These are phyloP conservation scores for Castanea crenata DNA, from an alignment of 306 rosid species.

Conservation along the genomic window DNA sequence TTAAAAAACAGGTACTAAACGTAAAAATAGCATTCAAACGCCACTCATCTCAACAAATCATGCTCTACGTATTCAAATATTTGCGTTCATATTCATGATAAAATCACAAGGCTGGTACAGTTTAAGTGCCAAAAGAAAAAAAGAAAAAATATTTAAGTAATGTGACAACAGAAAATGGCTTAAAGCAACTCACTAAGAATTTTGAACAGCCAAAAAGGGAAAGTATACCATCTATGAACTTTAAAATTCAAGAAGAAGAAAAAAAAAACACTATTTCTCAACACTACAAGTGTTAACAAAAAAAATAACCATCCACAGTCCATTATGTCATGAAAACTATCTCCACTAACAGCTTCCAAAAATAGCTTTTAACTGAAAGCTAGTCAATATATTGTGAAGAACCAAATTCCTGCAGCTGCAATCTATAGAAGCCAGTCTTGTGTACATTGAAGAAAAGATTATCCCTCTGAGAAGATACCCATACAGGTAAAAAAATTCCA, in stretches of 20 bases:
- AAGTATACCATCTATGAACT: conserved; percentile 33
- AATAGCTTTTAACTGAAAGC: conserved; percentile 35
- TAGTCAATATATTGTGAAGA: conserved; percentile 43
- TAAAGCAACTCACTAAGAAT: conserved; percentile 10
- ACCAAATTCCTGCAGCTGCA: conserved; percentile 55
- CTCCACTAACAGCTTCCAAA: conserved; percentile 54
- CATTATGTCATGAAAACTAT: conserved; percentile 48
- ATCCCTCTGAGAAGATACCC: conserved; percentile 35
- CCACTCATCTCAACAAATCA: not conserved
- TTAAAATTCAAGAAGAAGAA: conserved; percentile 22
- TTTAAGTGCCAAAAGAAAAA: not conserved
- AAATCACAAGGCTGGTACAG: conserved; percentile 31
- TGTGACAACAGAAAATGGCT: not conserved
- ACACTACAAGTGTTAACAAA: conserved; percentile 44
- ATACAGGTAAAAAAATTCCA: conserved; percentile 25
- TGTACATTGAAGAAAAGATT: conserved; percentile 39
- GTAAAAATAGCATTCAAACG: not conserved
- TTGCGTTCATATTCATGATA: conserved; percentile 16
- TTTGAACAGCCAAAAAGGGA: not conserved
- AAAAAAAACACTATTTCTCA: conserved; percentile 33
- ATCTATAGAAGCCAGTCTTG: conserved; percentile 48
- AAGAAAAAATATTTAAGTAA: too few species aligned
- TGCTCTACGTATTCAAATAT: conserved; percentile 18
- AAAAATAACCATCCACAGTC: conserved; percentile 36
- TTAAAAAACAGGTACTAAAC: not conserved